Conservation (phyloP, 1,139 yeast genomes). For the Geotrichum candidum region DNA sequence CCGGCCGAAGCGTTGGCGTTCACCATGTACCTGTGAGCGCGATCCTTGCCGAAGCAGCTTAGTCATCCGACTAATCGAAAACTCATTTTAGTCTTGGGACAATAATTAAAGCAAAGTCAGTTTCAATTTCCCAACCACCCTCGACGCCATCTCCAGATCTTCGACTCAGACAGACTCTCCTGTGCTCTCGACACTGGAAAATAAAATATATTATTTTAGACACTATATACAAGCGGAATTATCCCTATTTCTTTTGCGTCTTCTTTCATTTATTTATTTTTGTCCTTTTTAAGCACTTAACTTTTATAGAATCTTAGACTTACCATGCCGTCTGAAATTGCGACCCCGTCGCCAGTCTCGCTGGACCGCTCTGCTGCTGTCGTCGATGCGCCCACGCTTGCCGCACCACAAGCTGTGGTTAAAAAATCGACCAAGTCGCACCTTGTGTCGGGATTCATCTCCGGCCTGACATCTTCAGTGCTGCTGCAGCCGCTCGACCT, state of each 20-base stretch:
- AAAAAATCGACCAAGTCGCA: constrained; percentile 37
- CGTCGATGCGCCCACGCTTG: background rate
- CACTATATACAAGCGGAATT: background rate
- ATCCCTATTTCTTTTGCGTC: background rate
- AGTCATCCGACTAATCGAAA: background rate
- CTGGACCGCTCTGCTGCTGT: background rate
- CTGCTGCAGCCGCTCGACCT: constrained; percentile 85
- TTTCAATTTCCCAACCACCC: background rate
- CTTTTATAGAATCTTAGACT: background rate
- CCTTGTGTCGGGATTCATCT: constrained; percentile 74
- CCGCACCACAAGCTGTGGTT: background rate
- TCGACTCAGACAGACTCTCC: background rate
- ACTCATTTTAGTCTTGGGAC: background rate
- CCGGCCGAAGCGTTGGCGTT: background rate
- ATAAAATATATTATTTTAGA: background rate
- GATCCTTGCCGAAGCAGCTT: background rate
- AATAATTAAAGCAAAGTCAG: background rate
- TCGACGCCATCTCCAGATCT: background rate
- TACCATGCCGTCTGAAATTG: background rate
- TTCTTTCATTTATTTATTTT: background rate
- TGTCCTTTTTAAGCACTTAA: background rate
- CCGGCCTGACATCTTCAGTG: constrained; percentile 81
- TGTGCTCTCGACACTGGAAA: background rate
- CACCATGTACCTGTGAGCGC: background rate
- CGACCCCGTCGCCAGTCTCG: background rate